Base-by-base conservation (phyloP, 768 basidiomycete species). In the Mycena vulgaris region DNA sequence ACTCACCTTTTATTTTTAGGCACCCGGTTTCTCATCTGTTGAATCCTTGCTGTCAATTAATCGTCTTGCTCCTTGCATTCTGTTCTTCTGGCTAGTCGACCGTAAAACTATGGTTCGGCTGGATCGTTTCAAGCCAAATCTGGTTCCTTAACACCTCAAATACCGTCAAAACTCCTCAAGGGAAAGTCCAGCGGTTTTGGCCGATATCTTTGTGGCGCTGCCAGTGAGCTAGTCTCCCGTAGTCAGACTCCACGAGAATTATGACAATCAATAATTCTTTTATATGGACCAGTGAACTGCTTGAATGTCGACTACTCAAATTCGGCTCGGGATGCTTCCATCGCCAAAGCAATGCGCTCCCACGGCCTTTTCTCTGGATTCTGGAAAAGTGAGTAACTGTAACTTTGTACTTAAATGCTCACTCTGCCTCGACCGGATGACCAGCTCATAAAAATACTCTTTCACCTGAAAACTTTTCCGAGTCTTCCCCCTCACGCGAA, bases 331-430 rank as follows among this genome's bases (percentile, higher is more conserved):
- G 16, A 48, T 48, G n/a, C 16, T 48, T 48, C 47, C 47, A 48
- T 48, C 23, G 47, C 21, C n/a, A 3, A 28, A n/a, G n/a, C n/a
- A n/a, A n/a, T n/a, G n/a, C n/a, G n/a, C 19, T 28, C 48, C 10
- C 48, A 51, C 27, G 49, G 27, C 27, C 30, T 51, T 51, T 27
- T 51, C 25, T 51, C 48, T 28, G 27, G 48, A 51, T 51, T 21
- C 49, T 28, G 49, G 49, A 51, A 51, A 48, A 51, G 25, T 51
- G 49, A 51, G 48, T 51, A n/a, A n/a, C 30, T 51, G 27, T 28
- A 48, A 51, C 25, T 48, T 13, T 21, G 5, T 42, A 42, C 40
- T 42, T 42, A 42, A 3, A 21, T 27, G 27, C n/a, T 23, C 27
- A 28, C 11, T 28, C 25, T n/a, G n/a, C n/a, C n/a, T n/a, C n/a